These are phyloP conservation scores for Dendrobium chrysotoxum DNA, from an alignment of 106 monocot species.

Conservation along the genomic window DNA sequence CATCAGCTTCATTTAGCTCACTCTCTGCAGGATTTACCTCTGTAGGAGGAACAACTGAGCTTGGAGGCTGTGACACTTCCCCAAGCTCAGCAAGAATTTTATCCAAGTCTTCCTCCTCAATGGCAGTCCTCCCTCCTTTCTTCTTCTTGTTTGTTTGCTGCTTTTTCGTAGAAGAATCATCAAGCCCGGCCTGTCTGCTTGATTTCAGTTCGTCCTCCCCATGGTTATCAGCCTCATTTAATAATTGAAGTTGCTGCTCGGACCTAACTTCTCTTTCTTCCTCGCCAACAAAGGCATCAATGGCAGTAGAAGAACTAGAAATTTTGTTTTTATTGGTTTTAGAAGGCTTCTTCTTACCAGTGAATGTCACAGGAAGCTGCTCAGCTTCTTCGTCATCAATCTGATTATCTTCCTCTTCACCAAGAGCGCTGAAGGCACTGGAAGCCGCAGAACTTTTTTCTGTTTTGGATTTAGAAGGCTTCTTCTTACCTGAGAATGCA, in stretches of 20 bases:
- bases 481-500: slow-evolving; percentile 7
- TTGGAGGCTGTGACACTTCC: not conserved
- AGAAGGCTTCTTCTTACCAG: slow-evolving; percentile 2
- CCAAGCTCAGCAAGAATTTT: slow-evolving; percentile 23
- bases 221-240: not conserved
- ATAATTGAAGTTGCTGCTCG: not conserved
- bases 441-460: not conserved
- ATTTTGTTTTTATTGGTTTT: not conserved
- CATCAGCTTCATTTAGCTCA: slow-evolving; percentile 6
- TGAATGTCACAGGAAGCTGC: not conserved
- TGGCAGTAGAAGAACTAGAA: not conserved
- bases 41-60: not conserved
- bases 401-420: not conserved
- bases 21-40: not conserved
- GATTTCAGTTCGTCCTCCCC: slow-evolving; percentile 9
- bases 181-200: slow-evolving; percentile 1
- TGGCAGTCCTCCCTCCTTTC: slow-evolving; percentile 14
- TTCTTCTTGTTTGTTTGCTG: slow-evolving; percentile 32
- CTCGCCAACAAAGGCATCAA: slow-evolving; percentile 9
- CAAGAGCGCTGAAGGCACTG: not conserved
- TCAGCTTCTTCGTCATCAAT: not conserved
- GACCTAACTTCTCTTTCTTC: not conserved
- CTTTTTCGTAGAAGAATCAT: not conserved
- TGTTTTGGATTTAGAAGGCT: not conserved
- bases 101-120: slow-evolving; percentile 29